Conservation (phyloP, 139 green algal genomes). For the Tetratostichococcus sp. region DNA sequence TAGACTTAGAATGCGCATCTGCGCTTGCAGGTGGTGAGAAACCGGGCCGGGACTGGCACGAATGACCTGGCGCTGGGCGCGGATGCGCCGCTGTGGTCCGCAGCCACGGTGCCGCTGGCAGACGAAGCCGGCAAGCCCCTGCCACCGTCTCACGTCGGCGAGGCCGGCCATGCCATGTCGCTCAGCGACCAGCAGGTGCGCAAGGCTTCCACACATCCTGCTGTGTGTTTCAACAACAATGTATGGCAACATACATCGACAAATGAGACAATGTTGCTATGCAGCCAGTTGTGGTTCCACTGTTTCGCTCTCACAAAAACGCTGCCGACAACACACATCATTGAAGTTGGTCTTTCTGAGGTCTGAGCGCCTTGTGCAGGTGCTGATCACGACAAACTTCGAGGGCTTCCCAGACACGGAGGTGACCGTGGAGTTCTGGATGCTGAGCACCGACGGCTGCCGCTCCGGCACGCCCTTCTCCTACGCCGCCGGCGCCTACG, state of each 20-base stretch:
- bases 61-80: constrained; percentile 61
- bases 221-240: too few relatives aligned
- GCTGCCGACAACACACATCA: too few relatives aligned
- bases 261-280: not conserved
- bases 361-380: too few relatives aligned
- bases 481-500: constrained; percentile 51
- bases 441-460: constrained; percentile 54
- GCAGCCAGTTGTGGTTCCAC: too few relatives aligned
- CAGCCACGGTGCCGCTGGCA: constrained; percentile 63
- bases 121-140: constrained; percentile 44
- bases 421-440: constrained; percentile 90
- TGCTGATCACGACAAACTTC: constrained; percentile 71
- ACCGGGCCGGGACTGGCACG: too few relatives aligned
- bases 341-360: too few relatives aligned
- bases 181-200: constrained; percentile 69
- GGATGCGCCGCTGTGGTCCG: constrained; percentile 54
- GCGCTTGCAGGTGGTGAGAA: too few relatives aligned
- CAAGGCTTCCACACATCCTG: not conserved
- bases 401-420: constrained; percentile 60
- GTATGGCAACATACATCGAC: too few relatives aligned
- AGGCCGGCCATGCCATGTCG: constrained; percentile 61
- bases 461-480: constrained; percentile 35
- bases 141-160: constrained; percentile 39
- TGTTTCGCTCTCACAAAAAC: too few relatives aligned
- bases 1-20: too few relatives aligned